Conservation (phyloP, 345 rosid genomes). For the Eucalyptus grandis region DNA sequence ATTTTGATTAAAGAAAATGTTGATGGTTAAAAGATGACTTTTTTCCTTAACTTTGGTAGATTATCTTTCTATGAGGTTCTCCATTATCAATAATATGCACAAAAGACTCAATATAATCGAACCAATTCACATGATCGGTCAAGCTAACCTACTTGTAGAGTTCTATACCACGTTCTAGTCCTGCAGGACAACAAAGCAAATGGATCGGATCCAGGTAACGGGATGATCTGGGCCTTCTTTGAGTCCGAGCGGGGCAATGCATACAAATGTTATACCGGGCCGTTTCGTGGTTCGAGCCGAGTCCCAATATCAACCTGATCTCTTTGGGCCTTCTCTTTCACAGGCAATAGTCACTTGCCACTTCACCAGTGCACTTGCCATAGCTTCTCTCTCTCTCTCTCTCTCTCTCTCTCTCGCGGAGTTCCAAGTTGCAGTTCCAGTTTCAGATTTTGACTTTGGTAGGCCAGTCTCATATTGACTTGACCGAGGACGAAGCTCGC, state of each 20-base stretch:
- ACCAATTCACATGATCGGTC: neutral
- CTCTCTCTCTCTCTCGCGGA: neutral
- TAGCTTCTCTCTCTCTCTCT: neutral
- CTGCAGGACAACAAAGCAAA: fast-evolving
- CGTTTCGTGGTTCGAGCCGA: neutral
- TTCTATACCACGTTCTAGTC: neutral
- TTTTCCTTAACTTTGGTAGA: neutral
- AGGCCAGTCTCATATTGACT: neutral
- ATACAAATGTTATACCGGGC: neutral
- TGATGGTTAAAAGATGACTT: neutral
- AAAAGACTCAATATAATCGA: neutral
- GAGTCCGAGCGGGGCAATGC: neutral
- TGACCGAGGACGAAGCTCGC: neutral
- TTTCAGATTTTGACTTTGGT: neutral
- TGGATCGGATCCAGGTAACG: neutral
- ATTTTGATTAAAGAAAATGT: neutral
- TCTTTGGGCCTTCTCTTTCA: neutral
- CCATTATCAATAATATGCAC: neutral
- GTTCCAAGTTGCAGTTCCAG: neutral
- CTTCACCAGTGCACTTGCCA: neutral
- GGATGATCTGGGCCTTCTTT: neutral
- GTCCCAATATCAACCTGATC: neutral
- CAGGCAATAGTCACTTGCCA: neutral
- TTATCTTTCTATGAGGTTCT: neutral
- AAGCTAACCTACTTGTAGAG: neutral